Evolutionary conservation across 345 rosid species (phyloP), one percentile per base, ranked within the genome.

Genomic region (Aquilaria yunnanensis): DNA sequence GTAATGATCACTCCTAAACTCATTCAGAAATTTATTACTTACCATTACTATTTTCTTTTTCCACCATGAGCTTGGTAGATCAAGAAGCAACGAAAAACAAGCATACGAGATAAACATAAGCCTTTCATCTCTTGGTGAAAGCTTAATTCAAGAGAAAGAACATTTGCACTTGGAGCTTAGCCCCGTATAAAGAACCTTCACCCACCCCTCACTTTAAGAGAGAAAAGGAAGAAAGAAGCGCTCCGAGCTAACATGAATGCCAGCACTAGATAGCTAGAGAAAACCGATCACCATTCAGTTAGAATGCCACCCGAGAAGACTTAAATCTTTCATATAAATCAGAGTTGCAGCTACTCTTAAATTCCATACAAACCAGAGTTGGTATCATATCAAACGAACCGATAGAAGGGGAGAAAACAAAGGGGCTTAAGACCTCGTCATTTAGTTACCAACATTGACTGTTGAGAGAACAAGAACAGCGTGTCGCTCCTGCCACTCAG

Each of bases 401-500:
- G 16, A 45, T 5, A 58, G 16, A 1, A 0, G 5, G 14, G 48
- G 30, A 32, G 6, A 37, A 9, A 31, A 52, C 14, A 31, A 3
- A 8, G 16, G 8, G 16, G 23, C 46, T 37, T 37, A 37, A 37
- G 43, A 37, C 8, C 43, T 4, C 43, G 43, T 4, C 3, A 9
- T 0, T 4, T 4, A 12, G 14, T 6, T 3, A 14, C 57, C 54
- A 61, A 88, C 96, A 96, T 89, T 81, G 13, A 81, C 83, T 77
- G 71, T 85, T 9, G 87, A 81, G 34, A 92, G 84, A 7, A 78
- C 79, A 13, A 85, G 80, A 65, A 70, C 54, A 11, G 96, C 96
- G 69, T 92, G 98, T 31, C 69, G 78, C 75, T 85, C 86, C 70
- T 87, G 90, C 98, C 98, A 92, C 23, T 84, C 79, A 9, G 98